A percentile compares a stretch with the other conserved stretches of the same genome.
Evolutionary conservation across 169 alveolate species (phyloP).

Genomic region (Plasmodium reichenowi): DNA sequence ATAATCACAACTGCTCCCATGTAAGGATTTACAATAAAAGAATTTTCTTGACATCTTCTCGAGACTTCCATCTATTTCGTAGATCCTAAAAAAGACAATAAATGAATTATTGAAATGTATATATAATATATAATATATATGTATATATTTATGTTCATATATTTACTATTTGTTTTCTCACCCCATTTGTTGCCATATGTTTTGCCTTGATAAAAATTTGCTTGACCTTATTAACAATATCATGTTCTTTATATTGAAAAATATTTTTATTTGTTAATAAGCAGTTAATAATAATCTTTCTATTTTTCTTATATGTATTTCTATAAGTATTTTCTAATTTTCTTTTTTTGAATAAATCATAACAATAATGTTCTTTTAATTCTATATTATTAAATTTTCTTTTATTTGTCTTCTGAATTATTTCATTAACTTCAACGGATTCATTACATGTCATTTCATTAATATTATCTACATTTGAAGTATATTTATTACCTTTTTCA

Average conservation of each 20-base stretch:
- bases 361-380: conserved; percentile 4
- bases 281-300: conserved; percentile 42
- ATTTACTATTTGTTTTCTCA: background rate
- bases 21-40: conserved; percentile 5
- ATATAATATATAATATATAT: background rate
- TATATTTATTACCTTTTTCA: too few species aligned
- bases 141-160: background rate
- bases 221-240: conserved; percentile 48
- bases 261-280: conserved; percentile 36
- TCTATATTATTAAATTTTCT: background rate
- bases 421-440: background rate
- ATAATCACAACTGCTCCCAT: too few species aligned
- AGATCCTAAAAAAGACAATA: conserved; percentile 39
- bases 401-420: background rate
- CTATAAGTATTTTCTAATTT: conserved; percentile 51
- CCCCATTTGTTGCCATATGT: conserved; percentile 73
- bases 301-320: conserved; percentile 58
- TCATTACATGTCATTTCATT: too few species aligned
- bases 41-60: conserved; percentile 46
- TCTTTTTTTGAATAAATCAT: conserved; percentile 46
- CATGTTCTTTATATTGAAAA: conserved; percentile 45
- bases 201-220: conserved; percentile 57
- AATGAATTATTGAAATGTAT: background rate
- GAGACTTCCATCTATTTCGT: conserved; percentile 65
- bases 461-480: too few species aligned